phyloP scores from a whole-genome alignment of 2,329 filamentous ascomycete genomes.

The Alternaria brassicae region DNA sequence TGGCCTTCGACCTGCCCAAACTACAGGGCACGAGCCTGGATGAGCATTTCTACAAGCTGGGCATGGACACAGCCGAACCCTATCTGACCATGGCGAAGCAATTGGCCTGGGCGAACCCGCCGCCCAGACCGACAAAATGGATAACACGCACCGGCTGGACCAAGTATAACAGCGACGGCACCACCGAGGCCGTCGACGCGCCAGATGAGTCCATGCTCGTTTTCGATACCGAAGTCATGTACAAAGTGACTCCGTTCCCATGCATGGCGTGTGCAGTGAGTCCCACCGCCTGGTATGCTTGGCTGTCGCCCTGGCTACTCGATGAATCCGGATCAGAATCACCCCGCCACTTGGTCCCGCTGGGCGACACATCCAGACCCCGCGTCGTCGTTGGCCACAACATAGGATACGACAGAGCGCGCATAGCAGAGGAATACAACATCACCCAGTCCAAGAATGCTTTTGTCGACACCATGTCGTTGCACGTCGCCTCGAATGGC shows the following conservation, averaged over 20 bases:
- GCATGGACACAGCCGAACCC: conserved; percentile 84
- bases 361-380: conserved; percentile 76
- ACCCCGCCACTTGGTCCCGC: conserved; percentile 81
- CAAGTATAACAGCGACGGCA: conserved; percentile 81
- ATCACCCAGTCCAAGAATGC: conserved; percentile 81
- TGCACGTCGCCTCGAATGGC: conserved; percentile 96
- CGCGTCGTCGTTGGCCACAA: conserved; percentile 93
- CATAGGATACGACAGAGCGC: conserved; percentile 89
- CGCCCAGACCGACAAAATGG: conserved; percentile 75
- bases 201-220: conserved; percentile 84
- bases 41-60: conserved; percentile 91
- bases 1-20: conserved; percentile 83
- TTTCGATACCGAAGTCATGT: conserved; percentile 98
- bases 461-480: conserved; percentile 96
- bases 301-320: conserved; percentile 94
- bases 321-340: conserved; percentile 82
- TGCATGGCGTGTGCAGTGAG: conserved; percentile 96
- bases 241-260: conserved; percentile 88
- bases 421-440: conserved; percentile 88
- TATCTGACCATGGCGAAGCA: conserved; percentile 77
- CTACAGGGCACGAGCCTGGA: conserved; percentile 84
- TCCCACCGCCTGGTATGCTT: conserved; percentile 92
- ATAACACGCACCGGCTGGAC: conserved; percentile 86
- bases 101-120: conserved; percentile 69
- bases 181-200: conserved; percentile 72